Evolutionary conservation across 352 stramenopile species (phyloP), one percentile per base, ranked within the genome.

Genomic region (Pythium aquatile): DNA sequence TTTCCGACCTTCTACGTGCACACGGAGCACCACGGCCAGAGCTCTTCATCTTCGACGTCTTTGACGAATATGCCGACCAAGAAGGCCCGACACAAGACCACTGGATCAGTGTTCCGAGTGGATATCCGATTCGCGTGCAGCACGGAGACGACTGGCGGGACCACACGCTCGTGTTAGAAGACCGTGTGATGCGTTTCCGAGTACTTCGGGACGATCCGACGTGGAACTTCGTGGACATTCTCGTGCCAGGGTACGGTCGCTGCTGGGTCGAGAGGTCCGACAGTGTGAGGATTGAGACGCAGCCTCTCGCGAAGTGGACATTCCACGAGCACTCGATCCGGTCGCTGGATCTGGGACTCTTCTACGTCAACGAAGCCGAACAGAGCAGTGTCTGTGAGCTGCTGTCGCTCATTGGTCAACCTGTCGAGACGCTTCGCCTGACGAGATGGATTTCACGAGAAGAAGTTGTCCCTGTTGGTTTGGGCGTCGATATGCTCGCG

Each of bases 161-260:
- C 28, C 5, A 52, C 13, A 28, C 42, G 28, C 40, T 54, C 6
- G 26, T 32, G 14, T 53, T 61, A 39, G 54, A 60, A 16, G 55
- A 54, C 26, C 5, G 29, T 2, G 40, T 42, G 26, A 53, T 10
- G 29, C 5, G 6, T 2, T 54, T 61, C 9, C 40, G 39, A 0
- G 55, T 61, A 13, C 5, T 61, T 32, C 55, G 55, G 1, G 55
- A 61, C 29, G 55, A 61, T 30, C 55, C 55, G 9, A 61, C 55
- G 40, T 42, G 40, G 28, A 17, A 13, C 0, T 61, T 61, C 24
- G 24, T 61, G 42, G 56, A 62, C 11, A 14, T 62, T 20, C 44
- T 62, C 10, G 56, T 62, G 1, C 56, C 56, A 2, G 56, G 42
- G 3, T 62, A 62, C 44, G 56, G 56, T 1, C 56, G 56, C 5